A percentile compares a stretch with the other conserved stretches of the same genome.
phyloP scores from a whole-genome alignment of 805 yeast species.

The Metschnikowia vanudenii region DNA sequence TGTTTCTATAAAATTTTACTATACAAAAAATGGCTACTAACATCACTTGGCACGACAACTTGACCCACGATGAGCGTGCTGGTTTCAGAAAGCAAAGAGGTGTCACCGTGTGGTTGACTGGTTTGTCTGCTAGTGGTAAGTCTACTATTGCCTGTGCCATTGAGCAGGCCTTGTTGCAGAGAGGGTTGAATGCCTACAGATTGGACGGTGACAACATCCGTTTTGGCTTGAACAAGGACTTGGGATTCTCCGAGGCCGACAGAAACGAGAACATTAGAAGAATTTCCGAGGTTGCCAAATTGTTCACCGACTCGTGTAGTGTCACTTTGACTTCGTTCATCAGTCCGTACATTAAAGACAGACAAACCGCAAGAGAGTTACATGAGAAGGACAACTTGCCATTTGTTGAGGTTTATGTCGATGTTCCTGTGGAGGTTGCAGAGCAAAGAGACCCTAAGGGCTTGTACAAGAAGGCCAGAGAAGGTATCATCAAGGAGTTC shows the following conservation, averaged over 20 bases:
- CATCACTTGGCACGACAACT: slow-evolving; percentile 93
- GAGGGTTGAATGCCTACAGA: slow-evolving; percentile 75
- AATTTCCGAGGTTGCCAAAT: slow-evolving; percentile 89
- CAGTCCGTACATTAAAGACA: slow-evolving; percentile 83
- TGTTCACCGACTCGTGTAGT: slow-evolving; percentile 90
- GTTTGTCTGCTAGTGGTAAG: slow-evolving; percentile 93
- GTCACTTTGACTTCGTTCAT: slow-evolving; percentile 90
- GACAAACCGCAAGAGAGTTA: slow-evolving; percentile 80
- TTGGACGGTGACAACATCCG: slow-evolving; percentile 93
- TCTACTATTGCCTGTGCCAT: slow-evolving; percentile 93
- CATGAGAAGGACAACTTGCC: slow-evolving; percentile 76
- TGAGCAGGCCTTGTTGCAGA: slow-evolving; percentile 74
- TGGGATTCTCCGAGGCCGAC: slow-evolving; percentile 89
- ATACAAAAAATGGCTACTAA: slow-evolving; percentile 74
- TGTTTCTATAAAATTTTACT: neutral
- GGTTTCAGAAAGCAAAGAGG: slow-evolving; percentile 76
- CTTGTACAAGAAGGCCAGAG: slow-evolving; percentile 92
- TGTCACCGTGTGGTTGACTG: slow-evolving; percentile 92
- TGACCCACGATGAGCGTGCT: slow-evolving; percentile 79
- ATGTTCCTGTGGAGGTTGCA: slow-evolving; percentile 91
- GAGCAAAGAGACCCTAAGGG: slow-evolving; percentile 98
- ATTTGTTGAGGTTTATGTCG: slow-evolving; percentile 87
- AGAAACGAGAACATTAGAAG: slow-evolving; percentile 94
- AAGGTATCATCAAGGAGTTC: slow-evolving; percentile 89
- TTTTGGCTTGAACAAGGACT: slow-evolving; percentile 91